Percentiles rank a stretch among this genome's conserved stretches.
These are phyloP conservation scores for Clarireedia paspali DNA, from an alignment of 2,329 filamentous ascomycete genomes.

Conservation along the genomic window DNA sequence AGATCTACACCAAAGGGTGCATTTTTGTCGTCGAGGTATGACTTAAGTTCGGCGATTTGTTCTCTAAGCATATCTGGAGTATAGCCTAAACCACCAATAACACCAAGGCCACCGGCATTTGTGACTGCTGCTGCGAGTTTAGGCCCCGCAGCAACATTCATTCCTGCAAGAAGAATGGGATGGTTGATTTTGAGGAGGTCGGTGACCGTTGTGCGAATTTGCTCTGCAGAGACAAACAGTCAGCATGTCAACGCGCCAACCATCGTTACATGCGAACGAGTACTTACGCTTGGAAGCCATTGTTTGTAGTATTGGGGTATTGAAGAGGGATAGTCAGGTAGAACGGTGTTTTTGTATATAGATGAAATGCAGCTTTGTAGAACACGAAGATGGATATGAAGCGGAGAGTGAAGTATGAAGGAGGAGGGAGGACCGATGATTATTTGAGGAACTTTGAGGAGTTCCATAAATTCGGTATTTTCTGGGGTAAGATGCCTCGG, in stretches of 20 bases:
- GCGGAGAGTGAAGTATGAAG: not conserved
- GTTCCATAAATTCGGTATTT: conserved; percentile 4
- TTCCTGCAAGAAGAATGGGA: conserved; percentile 89
- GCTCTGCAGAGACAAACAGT: conserved; percentile 45
- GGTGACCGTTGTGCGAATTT: conserved; percentile 85
- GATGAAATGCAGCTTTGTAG: not conserved
- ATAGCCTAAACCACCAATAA: conserved; percentile 93
- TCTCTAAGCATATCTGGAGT: conserved; percentile 95
- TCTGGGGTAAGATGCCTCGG: conserved; percentile 28
- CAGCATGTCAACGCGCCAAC: not conserved
- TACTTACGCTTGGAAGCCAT: conserved; percentile 78
- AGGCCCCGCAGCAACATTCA: conserved; percentile 97
- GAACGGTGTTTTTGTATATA: not conserved
- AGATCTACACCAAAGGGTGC: conserved; percentile 94
- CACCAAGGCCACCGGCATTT: conserved; percentile 92
- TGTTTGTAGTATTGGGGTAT: conserved; percentile 23
- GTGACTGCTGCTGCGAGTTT: conserved; percentile 95
- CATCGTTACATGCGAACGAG: conserved; percentile 20
- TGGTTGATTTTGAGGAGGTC: conserved; percentile 98
- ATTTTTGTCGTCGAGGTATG: conserved; percentile 79
- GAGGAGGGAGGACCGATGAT: conserved; percentile 4
- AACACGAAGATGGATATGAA: conserved; percentile 3
- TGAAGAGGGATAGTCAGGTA: not conserved
- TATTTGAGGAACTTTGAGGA: conserved; percentile 3
- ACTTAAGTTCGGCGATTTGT: conserved; percentile 91